Evolutionary conservation across 2,329 filamentous ascomycete species (phyloP).

Genomic region (Dothideomycetes sp.): DNA sequence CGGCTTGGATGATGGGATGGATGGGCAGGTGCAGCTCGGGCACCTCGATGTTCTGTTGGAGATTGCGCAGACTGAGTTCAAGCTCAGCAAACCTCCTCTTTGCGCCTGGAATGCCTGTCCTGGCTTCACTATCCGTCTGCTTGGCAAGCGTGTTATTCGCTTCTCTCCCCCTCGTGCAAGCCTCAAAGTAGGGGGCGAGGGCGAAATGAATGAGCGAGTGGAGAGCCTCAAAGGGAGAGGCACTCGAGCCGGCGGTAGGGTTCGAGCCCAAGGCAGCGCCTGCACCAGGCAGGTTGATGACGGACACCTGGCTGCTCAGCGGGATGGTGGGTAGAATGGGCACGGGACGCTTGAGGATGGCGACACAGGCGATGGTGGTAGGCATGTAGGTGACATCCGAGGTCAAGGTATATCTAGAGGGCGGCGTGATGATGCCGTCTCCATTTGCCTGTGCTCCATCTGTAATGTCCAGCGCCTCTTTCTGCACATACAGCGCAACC

Average conservation of each 20-base stretch:
- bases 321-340: slow-evolving; percentile 76
- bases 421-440: slow-evolving; percentile 5
- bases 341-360: slow-evolving; percentile 79
- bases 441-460: slow-evolving; percentile 29
- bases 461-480: slow-evolving; percentile 50
- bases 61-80: slow-evolving; percentile 76
- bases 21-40: slow-evolving; percentile 80
- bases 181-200: slow-evolving; percentile 93
- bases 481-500: slow-evolving; percentile 81
- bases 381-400: slow-evolving; percentile 70
- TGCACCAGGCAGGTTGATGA: slow-evolving; percentile 71
- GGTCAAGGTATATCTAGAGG: slow-evolving; percentile 63
- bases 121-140: slow-evolving; percentile 74
- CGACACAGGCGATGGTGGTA: slow-evolving; percentile 75
- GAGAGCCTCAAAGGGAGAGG: slow-evolving; percentile 83
- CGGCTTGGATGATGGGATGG: slow-evolving; percentile 77
- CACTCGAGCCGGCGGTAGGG: slow-evolving; percentile 57
- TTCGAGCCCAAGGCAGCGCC: slow-evolving; percentile 24
- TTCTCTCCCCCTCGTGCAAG: slow-evolving; percentile 77
- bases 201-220: slow-evolving; percentile 87
- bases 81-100: slow-evolving; percentile 96
- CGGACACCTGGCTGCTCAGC: slow-evolving; percentile 78
- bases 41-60: slow-evolving; percentile 97
- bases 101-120: slow-evolving; percentile 91
- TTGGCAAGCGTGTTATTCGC: slow-evolving; percentile 49